Base-by-base conservation (phyloP, 2,329 filamentous ascomycete genomes). In the Ceratocystis variospora region DNA sequence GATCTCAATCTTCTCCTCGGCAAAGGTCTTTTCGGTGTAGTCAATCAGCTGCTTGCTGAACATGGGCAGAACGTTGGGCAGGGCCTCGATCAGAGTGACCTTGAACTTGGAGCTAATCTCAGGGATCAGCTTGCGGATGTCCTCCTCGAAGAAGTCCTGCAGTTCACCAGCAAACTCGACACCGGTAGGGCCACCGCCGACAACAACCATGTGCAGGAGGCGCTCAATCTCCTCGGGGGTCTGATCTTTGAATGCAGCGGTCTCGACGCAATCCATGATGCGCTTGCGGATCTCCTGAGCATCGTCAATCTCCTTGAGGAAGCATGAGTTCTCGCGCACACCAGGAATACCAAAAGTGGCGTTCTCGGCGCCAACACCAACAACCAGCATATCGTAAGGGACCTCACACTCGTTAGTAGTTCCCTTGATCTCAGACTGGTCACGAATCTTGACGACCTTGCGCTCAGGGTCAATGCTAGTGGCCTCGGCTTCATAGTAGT, bases 241-340 rank as follows among this genome's bases (percentile, higher is more conserved):
- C 79, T 99, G 94, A 74, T 91, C 93, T 84, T 97, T 97, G 87
- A 99, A 96, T 69, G 90, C 93, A 64, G 94, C 94, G 45, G 93
- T 96, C 80, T 99, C 94, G 72, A 96, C 92, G 76, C 94, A 99
- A 80, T 99, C 94, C 94, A 99, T 99, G 78, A 99, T 96, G 78
- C 90, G 91, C 82, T 93, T 96, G 74, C 94, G 90, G 75, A 99
- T 99, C 74, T 85, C 84, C 79, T 99, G 94, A 67, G 94, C 94
- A 76, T 99, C 95, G 70, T 83, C 86, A 74, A 99, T 96, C 79
- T 99, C 95, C 83, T 99, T 99, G 75, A 99, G 79, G 84, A 99
- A 99, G 80, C 92, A 96, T 72, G 90, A 93, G 81, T 99, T 80
- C 78, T 99, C 94, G 71, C 86, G 87, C 66, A 99, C 94, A 76